A percentile compares a stretch with the other conserved stretches of the same genome.
These are phyloP conservation scores for Fermentozyma sake DNA, from an alignment of 1,139 yeast genomes.

Conservation along the genomic window DNA sequence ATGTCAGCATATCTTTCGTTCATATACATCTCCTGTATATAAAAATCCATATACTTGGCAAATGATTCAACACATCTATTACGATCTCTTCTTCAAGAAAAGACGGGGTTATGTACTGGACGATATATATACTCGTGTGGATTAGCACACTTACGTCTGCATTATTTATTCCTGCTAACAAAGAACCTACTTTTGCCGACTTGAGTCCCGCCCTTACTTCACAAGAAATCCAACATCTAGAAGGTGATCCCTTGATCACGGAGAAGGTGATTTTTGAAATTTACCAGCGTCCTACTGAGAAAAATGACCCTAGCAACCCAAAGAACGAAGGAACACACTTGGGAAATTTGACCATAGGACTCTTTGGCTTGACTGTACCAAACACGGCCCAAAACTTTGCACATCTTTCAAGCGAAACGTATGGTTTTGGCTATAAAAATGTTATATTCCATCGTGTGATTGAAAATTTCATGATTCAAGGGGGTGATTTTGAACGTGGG, in stretches of 20 bases:
- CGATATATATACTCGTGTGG: too few relatives aligned
- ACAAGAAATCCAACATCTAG: conserved; percentile 9
- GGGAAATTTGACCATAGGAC: conserved; percentile 17
- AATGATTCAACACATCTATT: too few relatives aligned
- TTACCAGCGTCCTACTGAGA: conserved; percentile 5
- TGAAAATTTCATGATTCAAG: conserved; percentile 35
- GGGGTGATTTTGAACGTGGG: conserved; percentile 30
- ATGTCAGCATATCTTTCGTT: too few relatives aligned
- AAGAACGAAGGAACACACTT: too few relatives aligned
- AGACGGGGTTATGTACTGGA: too few relatives aligned
- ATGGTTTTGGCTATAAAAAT: conserved; percentile 32
- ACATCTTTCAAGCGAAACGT: conserved; percentile 26
- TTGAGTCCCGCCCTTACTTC: conserved; percentile 7
- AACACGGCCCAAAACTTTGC: conserved; percentile 36
- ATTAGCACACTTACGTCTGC: too few relatives aligned
- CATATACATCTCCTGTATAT: too few relatives aligned
- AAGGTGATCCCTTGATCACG: conserved; percentile 12
- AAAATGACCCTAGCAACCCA: conserved; percentile 1
- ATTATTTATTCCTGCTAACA: background rate
- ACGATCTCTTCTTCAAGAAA: too few relatives aligned
- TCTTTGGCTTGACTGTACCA: conserved; percentile 28
- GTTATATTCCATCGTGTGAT: conserved; percentile 35
- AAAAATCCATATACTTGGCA: too few relatives aligned
- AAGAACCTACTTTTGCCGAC: conserved; percentile 1
- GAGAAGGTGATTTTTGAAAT: conserved; percentile 12